A percentile compares a stretch with the other conserved stretches of the same genome.
phyloP scores from a whole-genome alignment of 306 rosid species.

The Carpinus fangiana region DNA sequence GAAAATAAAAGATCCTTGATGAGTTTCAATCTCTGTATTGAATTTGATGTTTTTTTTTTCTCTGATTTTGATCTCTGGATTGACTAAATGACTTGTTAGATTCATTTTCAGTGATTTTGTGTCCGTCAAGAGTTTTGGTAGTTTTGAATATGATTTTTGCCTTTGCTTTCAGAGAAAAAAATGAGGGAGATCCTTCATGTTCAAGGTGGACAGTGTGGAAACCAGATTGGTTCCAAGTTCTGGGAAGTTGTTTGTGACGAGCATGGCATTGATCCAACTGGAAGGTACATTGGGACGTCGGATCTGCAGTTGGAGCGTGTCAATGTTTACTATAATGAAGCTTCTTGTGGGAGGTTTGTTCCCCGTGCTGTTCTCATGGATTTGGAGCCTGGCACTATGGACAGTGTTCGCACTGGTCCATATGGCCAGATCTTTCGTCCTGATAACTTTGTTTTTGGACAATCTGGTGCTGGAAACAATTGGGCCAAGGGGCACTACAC shows the following conservation, averaged over 20 bases:
- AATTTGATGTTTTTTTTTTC: not conserved
- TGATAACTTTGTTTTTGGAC: constrained; percentile 59
- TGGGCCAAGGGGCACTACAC: constrained; percentile 68
- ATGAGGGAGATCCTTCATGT: constrained; percentile 67
- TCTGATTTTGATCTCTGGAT: not conserved
- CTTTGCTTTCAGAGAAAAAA: constrained; percentile 33
- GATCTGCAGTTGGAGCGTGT: constrained; percentile 62
- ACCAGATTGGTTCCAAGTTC: constrained; percentile 64
- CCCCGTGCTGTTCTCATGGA: constrained; percentile 67
- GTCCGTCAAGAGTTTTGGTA: not conserved
- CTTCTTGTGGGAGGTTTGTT: constrained; percentile 62
- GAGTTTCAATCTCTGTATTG: not conserved
- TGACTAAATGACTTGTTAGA: not conserved
- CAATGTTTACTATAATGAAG: constrained; percentile 57
- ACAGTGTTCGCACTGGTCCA: constrained; percentile 58
- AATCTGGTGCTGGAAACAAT: constrained; percentile 64
- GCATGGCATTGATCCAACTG: constrained; percentile 65
- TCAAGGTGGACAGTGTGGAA: constrained; percentile 67
- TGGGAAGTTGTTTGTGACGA: constrained; percentile 69
- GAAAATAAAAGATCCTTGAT: not conserved
- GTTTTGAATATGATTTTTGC: constrained; percentile 10
- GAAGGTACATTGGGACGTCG: constrained; percentile 47
- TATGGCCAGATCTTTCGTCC: constrained; percentile 65
- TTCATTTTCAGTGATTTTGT: not conserved
- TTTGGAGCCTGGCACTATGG: constrained; percentile 62